These are phyloP conservation scores for Irineochytrium annulatum DNA, from an alignment of 192 early-diverging fungal species.

Conservation along the genomic window DNA sequence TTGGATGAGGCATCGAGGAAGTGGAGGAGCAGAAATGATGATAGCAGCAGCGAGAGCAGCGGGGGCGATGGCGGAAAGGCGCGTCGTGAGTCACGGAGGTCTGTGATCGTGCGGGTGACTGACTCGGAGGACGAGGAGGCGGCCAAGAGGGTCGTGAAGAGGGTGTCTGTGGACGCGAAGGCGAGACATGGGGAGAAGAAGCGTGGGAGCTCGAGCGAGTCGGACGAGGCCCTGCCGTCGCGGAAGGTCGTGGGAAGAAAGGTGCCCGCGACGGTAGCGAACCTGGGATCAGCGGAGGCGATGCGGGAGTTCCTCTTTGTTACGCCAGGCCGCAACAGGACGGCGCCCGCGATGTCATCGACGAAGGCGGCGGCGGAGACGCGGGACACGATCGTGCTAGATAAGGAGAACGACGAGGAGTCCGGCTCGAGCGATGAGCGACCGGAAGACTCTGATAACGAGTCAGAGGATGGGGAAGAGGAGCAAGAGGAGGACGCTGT, in stretches of 20 bases:
- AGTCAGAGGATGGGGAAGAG: not conserved
- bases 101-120: too few species aligned
- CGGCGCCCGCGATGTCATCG: not conserved
- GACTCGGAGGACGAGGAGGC: not conserved
- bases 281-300: not conserved
- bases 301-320: not conserved
- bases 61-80: not conserved
- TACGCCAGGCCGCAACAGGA: not conserved
- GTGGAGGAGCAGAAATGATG: not conserved
- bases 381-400: not conserved
- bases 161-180: not conserved
- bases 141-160: not conserved
- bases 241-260: not conserved
- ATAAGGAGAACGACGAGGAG: not conserved
- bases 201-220: not conserved
- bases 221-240: not conserved
- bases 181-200: too few species aligned
- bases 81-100: too few species aligned
- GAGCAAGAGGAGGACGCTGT: conserved; percentile 1
- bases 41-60: not conserved
- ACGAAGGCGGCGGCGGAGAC: conserved; percentile 1
- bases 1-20: not conserved
- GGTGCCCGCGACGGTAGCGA: not conserved
- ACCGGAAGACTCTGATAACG: not conserved
- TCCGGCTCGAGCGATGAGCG: not conserved